These are phyloP conservation scores for Orbilia blumenaviensis DNA, from an alignment of 2,329 filamentous ascomycete species.

Conservation along the genomic window DNA sequence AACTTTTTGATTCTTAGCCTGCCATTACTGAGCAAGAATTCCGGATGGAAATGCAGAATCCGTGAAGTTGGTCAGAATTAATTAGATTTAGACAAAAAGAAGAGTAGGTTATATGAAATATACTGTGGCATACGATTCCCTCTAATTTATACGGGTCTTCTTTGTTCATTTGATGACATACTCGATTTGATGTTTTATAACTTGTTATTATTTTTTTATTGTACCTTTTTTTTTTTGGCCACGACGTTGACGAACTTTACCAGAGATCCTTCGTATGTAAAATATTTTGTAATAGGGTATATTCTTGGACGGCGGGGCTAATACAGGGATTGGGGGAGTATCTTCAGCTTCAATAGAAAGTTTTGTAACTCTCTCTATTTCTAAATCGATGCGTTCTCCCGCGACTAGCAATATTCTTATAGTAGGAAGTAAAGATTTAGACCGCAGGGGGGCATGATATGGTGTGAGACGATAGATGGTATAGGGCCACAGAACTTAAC, in stretches of 20 bases:
- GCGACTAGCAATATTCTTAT: too few species aligned
- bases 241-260: background rate
- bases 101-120: conserved; percentile 19
- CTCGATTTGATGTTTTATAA: background rate
- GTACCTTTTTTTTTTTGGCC: background rate
- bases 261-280: conserved; percentile 3
- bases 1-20: conserved; percentile 70
- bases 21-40: conserved; percentile 77
- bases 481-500: too few species aligned
- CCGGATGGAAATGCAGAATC: conserved; percentile 90
- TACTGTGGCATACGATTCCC: background rate
- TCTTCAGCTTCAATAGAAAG: background rate
- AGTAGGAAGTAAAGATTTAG: too few species aligned
- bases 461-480: too few species aligned
- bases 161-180: conserved; percentile 38
- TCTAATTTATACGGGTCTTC: conserved; percentile 34
- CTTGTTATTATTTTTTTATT: background rate
- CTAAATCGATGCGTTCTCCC: too few species aligned
- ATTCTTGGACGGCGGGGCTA: background rate
- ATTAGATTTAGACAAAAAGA: conserved; percentile 49
- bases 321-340: background rate
- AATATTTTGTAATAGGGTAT: conserved; percentile 9
- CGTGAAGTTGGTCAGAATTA: conserved; percentile 72
- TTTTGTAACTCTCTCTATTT: background rate
- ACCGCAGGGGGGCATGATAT: too few species aligned